A percentile compares a stretch with the other conserved stretches of the same genome.
Conservation (phyloP, 1,139 yeast species). For the Lodderomyces jiufengensis region DNA sequence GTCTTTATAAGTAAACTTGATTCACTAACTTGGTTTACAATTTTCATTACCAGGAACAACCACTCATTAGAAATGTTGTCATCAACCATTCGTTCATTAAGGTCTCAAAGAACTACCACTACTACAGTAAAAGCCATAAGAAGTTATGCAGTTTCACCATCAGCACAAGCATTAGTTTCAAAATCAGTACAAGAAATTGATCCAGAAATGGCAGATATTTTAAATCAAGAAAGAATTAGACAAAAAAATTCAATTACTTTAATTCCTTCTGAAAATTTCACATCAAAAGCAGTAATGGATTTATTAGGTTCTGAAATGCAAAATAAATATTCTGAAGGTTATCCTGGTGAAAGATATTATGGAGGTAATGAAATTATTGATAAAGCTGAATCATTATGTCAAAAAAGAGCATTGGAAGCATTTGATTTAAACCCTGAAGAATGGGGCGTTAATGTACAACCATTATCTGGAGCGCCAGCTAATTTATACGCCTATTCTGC, state of each 20-base stretch:
- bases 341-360: slow-evolving; percentile 95
- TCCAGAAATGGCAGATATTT: slow-evolving; percentile 80
- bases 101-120: not conserved
- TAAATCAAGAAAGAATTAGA: slow-evolving; percentile 70
- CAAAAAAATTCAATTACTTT: slow-evolving; percentile 87
- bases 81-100: slow-evolving; percentile 3
- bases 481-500: slow-evolving; percentile 92
- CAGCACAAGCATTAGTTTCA: slow-evolving; percentile 54
- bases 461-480: slow-evolving; percentile 95
- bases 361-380: slow-evolving; percentile 97
- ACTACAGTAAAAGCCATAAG: slow-evolving; percentile 9
- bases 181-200: slow-evolving; percentile 66
- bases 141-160: slow-evolving; percentile 46
- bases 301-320: slow-evolving; percentile 94
- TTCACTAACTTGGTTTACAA: too few species aligned
- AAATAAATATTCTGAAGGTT: slow-evolving; percentile 97
- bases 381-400: slow-evolving; percentile 85
- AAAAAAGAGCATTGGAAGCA: slow-evolving; percentile 85
- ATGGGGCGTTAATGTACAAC: slow-evolving; percentile 97
- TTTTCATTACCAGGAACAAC: too few species aligned
- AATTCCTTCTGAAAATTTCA: slow-evolving; percentile 93
- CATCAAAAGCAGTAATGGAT: slow-evolving; percentile 92
- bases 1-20: too few species aligned
- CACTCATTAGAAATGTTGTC: too few species aligned
- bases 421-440: slow-evolving; percentile 68